Evolutionary conservation across 805 yeast species (phyloP).

Genomic region (Myxozyma kluyveri): DNA sequence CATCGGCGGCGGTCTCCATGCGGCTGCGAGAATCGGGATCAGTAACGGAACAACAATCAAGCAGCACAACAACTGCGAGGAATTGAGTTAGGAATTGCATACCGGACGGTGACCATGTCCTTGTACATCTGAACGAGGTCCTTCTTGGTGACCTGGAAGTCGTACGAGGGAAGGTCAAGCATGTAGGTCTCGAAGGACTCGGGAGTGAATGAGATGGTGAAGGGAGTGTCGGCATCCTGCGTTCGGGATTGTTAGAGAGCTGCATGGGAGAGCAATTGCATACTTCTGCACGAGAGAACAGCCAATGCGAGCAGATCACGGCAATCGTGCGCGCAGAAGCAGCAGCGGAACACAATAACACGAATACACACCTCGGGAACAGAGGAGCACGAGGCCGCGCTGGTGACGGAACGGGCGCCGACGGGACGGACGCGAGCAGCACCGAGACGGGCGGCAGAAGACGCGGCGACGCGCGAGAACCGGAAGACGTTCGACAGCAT

Average conservation of each 20-base stretch:
- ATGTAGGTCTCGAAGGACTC: slow-evolving; percentile 82
- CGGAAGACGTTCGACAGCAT: not conserved
- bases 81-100: not conserved
- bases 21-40: slow-evolving; percentile 51
- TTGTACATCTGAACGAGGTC: slow-evolving; percentile 88
- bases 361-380: not conserved
- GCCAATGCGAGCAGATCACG: not conserved
- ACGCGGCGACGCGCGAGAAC: not conserved
- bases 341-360: not conserved
- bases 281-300: not conserved
- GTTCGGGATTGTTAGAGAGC: not conserved
- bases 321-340: not conserved
- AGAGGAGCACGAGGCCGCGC: not conserved
- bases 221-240: slow-evolving; percentile 25
- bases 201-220: slow-evolving; percentile 57
- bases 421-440: not conserved
- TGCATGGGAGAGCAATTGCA: not conserved
- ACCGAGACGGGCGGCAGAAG: not conserved
- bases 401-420: not conserved
- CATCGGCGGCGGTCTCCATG: slow-evolving; percentile 99
- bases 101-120: slow-evolving; percentile 78
- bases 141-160: slow-evolving; percentile 75
- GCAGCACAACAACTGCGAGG: too few relatives aligned
- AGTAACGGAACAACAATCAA: too few relatives aligned
- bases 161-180: slow-evolving; percentile 60